Base-by-base conservation (phyloP, 2,329 filamentous ascomycete genomes). In the Botrytis fabae region DNA sequence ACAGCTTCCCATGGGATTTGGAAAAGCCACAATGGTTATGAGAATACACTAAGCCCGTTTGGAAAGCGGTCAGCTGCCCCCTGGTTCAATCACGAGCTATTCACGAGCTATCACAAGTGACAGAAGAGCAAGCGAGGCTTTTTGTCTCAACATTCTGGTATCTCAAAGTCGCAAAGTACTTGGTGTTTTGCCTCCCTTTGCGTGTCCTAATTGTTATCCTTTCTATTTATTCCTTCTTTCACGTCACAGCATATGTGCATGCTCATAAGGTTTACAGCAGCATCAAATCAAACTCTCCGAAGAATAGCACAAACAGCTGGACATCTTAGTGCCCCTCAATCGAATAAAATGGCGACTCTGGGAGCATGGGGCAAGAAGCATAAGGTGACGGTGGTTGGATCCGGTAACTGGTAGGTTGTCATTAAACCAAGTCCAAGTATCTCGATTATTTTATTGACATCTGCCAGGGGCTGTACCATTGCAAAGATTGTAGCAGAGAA, bases 401-500 rank as follows among this genome's bases (percentile, higher is more conserved):
- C 95, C 70, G 96, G 96, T 80, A 99, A 99, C 84, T 99, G 96
- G 94, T 95, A 86, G 75, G 86, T 72, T 25, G 16, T 20, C 25
- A 7, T 7, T 10, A 22, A 59, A 38, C 4, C 14, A 28, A 28
- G 28, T 2, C 62, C 44, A 32, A 54, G 18, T 10, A 18, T 3
- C 20, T 51, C 8, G 8, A 5, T 18, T 8, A 3, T 5, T 51
- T 46, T 63, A 40, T 73, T 73, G 60, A 78, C 64, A 74, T 75
- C 76, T 57, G 79, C 70, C 66, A 96, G 93, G 95, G 96, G 96
- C 79, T 97, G 94, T 74, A 97, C 96, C 74, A 98, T 99, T 83
- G 91, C 95, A 82, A 99, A 99, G 85, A 97, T 99, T 75, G 89
- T 98, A 70, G 95, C 95, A 78, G 95, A 99, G 83, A 99, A 97